Base-by-base conservation (phyloP, 2,329 filamentous ascomycete genomes). In the Fonsecaea erecta region DNA sequence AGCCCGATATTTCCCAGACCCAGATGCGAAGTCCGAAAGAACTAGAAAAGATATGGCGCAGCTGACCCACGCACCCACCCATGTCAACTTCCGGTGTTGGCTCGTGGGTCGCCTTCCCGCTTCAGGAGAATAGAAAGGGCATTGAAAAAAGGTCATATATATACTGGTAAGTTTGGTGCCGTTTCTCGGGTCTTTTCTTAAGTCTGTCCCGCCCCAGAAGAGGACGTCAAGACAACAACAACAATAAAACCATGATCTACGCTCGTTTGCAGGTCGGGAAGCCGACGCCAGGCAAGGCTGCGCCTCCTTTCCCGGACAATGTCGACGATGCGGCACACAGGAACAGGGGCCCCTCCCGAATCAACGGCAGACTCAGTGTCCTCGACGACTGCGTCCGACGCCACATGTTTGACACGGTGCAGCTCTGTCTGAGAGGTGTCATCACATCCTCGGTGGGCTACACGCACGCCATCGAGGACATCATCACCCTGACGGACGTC, bases 401-500 rank as follows among this genome's bases (percentile, higher is more conserved):
- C 9, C 52, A 35, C 34, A 40, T 35, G 3, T 69, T 69, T 57
- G 67, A 69, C 56, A 69, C 62, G 28, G 64, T 69, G 6, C 67
- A 63, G 30, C 34, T 69, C 18, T 60, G 55, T 18, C 46, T 69
- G 24, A 55, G 67, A 63, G 67, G 66, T 14, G 61, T 69, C 16
- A 67, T 69, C n/a, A 51, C 52, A 16, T 65, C 67, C 26, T 66
- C 48, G 26, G 40, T 69, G n/a, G 67, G 67, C 16, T 26, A 51
- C 28, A 63, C 52, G 35, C 65, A 12, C 18, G 56, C 37, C 14
- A 16, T 69, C 21, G 67, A 69, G 37, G 67, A 69, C 51, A 62
- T 69, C 35, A 69, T 69, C 52, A 69, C 67, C 52, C 32, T 69
- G 51, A 69, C 67, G 55, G 67, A 69, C 52, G 60, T 69, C 52